These are phyloP conservation scores for Oropetium thomaeum DNA, from an alignment of 176 grass and related monocot species.

Conservation along the genomic window DNA sequence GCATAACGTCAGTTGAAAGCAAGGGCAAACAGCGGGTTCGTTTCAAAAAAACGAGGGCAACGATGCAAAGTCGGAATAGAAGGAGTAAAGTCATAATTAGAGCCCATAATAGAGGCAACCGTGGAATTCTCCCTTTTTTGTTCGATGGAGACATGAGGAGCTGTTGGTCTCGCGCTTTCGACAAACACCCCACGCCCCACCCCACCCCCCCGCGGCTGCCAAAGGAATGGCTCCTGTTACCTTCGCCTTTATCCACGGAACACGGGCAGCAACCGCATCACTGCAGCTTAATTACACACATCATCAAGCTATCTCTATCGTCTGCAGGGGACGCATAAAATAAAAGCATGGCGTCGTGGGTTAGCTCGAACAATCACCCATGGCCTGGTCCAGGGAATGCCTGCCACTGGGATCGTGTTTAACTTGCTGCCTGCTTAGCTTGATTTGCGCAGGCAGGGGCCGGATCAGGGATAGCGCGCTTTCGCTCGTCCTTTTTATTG, in stretches of 20 bases:
- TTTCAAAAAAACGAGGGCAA: no score
- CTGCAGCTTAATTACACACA: no score
- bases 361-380: not conserved
- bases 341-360: not conserved
- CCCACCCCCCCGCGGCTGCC: no score
- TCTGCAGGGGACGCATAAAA: not conserved
- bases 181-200: not conserved
- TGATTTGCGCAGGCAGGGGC: constrained; percentile 25
- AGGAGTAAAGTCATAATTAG: no score
- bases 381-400: constrained; percentile 6
- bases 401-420: no score
- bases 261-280: no score
- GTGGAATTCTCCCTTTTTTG: constrained; percentile 23
- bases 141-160: not conserved
- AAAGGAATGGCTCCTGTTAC: not conserved
- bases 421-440: constrained; percentile 25
- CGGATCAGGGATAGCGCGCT: constrained; percentile 22
- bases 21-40: no score
- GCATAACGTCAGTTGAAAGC: no score
- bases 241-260: no score
- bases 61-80: no score
- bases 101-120: no score
- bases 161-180: not conserved
- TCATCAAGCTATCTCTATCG: no score
- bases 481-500: not conserved